Base-by-base conservation (phyloP, 305 asterid genomes). In the Ruellia speciosa region DNA sequence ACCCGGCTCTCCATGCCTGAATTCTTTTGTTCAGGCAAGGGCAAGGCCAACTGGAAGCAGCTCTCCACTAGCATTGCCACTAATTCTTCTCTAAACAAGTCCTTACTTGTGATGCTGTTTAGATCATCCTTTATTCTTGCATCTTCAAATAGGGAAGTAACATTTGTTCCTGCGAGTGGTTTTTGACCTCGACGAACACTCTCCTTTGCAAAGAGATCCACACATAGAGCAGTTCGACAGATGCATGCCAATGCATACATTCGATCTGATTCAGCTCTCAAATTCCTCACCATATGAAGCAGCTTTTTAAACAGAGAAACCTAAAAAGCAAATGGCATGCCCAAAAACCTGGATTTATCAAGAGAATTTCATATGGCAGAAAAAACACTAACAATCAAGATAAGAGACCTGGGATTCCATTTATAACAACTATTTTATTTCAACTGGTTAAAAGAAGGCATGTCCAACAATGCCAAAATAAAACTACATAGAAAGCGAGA, bases 1-100 rank as follows among this genome's bases (percentile, higher is more conserved):
- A 90, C 97, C 79, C 97, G 75, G 83, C 97, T 82, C 74, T 87
- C 97, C 86, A 73, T 90, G 50, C 97, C 96, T n/a, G 96, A 79
- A 76, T 79, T 87, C 67, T 87, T 84, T 62, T 84, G 95, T 69
- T 90, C 96, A 57, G 96, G 95, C 79, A 90, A 79, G 9, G 97
- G 97, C 68, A 90, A 70, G 40, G 97, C 87, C 80, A 87, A 63
- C 81, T 90, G 96, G 77, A 90, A 90, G 80, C 97, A 90, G 70
- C 97, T 90, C 60, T 90, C 97, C 13, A 90, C 96, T 62, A 90
- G 78, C 93, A 85, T 90, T 66, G 96, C 94, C 65, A 90, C 96
- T 65, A 90, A 65, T 78, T 90, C 97, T 82, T 89, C 97, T 74
- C 97, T 79, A 66, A 90, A 90, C 80, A 90, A 73, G 73, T 85